A percentile compares a stretch with the other conserved stretches of the same genome.
phyloP scores from a whole-genome alignment of 2,329 filamentous ascomycete species.

The Chaetomium olivaceum region DNA sequence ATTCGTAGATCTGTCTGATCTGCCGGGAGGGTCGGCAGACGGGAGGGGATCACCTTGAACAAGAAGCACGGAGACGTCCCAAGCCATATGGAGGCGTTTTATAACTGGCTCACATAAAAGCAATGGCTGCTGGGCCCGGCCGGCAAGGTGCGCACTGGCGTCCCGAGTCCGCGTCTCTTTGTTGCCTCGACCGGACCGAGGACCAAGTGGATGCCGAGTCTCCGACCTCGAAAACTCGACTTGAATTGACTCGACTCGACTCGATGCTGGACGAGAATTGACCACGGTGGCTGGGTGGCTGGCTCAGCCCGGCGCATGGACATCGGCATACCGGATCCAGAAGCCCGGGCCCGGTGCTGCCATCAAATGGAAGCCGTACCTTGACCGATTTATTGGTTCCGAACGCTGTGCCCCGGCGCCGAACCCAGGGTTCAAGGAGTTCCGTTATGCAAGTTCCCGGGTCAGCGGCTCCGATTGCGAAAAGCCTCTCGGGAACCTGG shows the following conservation, averaged over 20 bases:
- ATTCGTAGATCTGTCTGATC: conserved; percentile 10
- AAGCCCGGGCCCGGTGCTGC: neutral
- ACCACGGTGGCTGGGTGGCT: neutral
- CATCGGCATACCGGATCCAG: neutral
- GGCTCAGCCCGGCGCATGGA: neutral
- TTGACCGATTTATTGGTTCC: neutral
- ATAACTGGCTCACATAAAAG: neutral
- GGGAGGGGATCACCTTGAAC: neutral
- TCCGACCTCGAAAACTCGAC: neutral
- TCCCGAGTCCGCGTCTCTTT: neutral
- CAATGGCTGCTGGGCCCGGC: neutral
- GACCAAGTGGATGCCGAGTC: neutral
- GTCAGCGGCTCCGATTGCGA: neutral
- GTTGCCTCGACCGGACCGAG: neutral
- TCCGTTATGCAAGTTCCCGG: neutral
- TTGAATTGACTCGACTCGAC: no score
- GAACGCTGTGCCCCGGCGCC: neutral
- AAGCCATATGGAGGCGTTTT: neutral
- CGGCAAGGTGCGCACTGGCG: neutral
- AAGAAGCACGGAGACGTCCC: neutral
- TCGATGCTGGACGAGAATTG: neutral
- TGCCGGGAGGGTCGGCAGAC: conserved; percentile 7
- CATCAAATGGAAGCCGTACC: neutral
- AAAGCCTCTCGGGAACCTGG: no score
- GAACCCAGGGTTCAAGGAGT: neutral